phyloP scores from a whole-genome alignment of 1,139 yeast species.

The Nakaseomyces kungkrabaensis region DNA sequence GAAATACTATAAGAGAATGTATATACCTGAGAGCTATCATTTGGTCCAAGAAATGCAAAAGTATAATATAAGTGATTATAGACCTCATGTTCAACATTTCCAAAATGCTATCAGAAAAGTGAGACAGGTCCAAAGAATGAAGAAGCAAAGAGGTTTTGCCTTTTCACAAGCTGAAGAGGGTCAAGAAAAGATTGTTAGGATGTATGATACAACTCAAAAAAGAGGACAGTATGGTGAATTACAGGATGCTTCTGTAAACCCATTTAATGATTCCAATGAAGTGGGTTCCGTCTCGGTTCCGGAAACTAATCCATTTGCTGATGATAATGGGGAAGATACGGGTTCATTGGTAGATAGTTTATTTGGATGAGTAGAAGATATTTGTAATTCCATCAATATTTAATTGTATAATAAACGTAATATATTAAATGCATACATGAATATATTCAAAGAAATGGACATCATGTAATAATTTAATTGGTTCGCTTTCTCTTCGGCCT shows the following conservation, averaged over 20 bases:
- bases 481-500: constrained; percentile 21
- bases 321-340: not conserved
- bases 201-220: constrained; percentile 79
- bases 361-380: not conserved
- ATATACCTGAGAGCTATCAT: constrained; percentile 86
- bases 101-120: constrained; percentile 96
- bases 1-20: constrained; percentile 90
- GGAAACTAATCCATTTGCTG: constrained; percentile 9
- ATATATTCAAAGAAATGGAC: not conserved
- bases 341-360: not conserved
- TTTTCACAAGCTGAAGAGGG: constrained; percentile 95
- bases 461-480: not conserved
- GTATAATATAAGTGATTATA: constrained; percentile 83
- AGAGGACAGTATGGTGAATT: constrained; percentile 48
- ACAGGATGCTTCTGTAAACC: constrained; percentile 32
- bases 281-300: constrained; percentile 1
- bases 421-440: not conserved
- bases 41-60: constrained; percentile 95
- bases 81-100: constrained; percentile 93
- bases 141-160: constrained; percentile 97
- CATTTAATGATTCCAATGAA: constrained; percentile 19
- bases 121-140: constrained; percentile 95
- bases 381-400: not conserved
- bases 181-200: constrained; percentile 81
- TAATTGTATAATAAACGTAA: not conserved